Evolutionary conservation across 345 rosid species (phyloP), one percentile per base, ranked within the genome.

Genomic region (Hypericum perforatum): DNA sequence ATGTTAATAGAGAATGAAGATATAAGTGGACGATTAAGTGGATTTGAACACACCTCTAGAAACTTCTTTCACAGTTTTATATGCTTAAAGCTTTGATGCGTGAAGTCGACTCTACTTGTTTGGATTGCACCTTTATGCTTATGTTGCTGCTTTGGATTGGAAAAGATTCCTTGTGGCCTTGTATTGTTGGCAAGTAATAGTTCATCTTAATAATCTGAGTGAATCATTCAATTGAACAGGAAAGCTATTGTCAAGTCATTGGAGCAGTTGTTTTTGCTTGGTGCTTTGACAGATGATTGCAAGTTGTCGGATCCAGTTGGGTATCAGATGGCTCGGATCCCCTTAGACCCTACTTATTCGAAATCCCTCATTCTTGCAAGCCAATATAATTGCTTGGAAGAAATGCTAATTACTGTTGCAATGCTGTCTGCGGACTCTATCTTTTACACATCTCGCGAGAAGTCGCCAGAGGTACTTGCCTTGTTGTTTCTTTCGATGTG

Each of bases 311-410:
- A 82, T 66, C 98, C 96, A 37, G 70, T 67, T 37, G 98, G 96
- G 53, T 73, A 66, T 65, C 98, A 82, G 73, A 91, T 91, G 98
- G 77, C 92, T 57, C 92, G 86, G 65, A 85, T 91, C 47, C 98
- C 98, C 37, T 67, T 91, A 29, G 89, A 91, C 54, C 98, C 95
- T 50, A 72, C 85, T 37, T 85, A 81, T 70, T 82, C 98, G 52
- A 91, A 78, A 78, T 87, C 96, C 64, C 84, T 91, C 37, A 72
- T 91, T 56, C 73, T 76, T 57, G 98, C 92, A 39, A 79, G 79
- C 66, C 78, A 82, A 59, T 81, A 76, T 70, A 87, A 87, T 53
- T 91, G 98, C 69, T 74, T 91, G 61, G 92, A 84, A 67, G 98
- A 87, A 77, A 85, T 87, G 95, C 64, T 91, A 68, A 85, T 91